These are phyloP conservation scores for Amylostereum areolatum DNA, from an alignment of 1,284 basidiomycete species.

Conservation along the genomic window DNA sequence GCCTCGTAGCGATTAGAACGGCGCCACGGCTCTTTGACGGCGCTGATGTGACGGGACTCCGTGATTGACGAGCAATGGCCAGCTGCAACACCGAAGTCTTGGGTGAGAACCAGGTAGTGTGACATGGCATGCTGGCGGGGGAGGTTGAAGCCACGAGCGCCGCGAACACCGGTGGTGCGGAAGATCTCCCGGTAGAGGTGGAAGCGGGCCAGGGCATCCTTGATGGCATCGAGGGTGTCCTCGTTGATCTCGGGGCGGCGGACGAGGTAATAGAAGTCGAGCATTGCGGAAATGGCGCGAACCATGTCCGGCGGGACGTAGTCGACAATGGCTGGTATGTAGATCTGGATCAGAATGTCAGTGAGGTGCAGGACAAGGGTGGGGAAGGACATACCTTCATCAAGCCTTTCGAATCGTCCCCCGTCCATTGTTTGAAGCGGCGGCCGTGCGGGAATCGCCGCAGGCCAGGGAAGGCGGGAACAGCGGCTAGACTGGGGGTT, in stretches of 20 bases:
- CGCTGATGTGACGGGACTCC: constrained; percentile 19
- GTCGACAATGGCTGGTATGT: constrained; percentile 14
- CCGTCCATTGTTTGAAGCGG: constrained; percentile 13
- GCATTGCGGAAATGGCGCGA: constrained; percentile 7
- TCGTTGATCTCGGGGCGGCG: constrained; percentile 1
- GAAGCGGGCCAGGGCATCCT: constrained; percentile 8
- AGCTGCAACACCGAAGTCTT: constrained; percentile 15
- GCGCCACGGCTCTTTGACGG: constrained; percentile 20
- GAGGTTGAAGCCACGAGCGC: constrained; percentile 13
- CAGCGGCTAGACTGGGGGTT: constrained; percentile 4
- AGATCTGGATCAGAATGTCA: too few species aligned
- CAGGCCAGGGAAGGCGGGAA: constrained; percentile 9
- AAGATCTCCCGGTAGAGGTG: constrained; percentile 12
- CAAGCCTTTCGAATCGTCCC: constrained; percentile 12
- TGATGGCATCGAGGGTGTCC: neutral
- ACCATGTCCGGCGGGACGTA: constrained; percentile 14
- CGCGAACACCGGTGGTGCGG: constrained; percentile 7
- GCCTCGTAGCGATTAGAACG: constrained; percentile 14
- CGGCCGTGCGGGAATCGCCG: constrained; percentile 14
- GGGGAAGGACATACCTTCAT: constrained; percentile 1
- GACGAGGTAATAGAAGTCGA: constrained; percentile 18
- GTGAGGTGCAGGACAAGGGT: too few species aligned
- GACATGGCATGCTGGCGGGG: constrained; percentile 16
- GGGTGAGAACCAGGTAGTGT: constrained; percentile 12
- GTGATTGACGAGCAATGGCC: constrained; percentile 20